Base-by-base conservation (phyloP, 441 rosid species). In the Erodium chrysanthum region DNA sequence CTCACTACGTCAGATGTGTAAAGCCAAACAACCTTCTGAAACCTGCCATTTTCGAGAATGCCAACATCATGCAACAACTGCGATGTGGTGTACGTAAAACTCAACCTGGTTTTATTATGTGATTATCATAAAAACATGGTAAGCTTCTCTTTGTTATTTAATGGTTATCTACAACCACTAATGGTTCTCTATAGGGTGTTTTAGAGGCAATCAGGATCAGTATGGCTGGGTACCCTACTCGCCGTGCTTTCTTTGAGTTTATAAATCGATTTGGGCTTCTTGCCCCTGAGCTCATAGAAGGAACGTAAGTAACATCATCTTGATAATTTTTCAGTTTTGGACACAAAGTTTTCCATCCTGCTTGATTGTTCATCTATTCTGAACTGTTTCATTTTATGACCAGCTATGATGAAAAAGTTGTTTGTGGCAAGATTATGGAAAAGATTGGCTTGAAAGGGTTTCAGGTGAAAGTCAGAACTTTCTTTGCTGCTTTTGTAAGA, bases 1-100 rank as follows among this genome's bases (percentile, higher is more conserved):
- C 97, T 50, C 90, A 89, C 82, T 94, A 89, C 79, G 86, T 91
- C 70, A 85, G 99, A 86, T 95, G 99, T 73, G 88, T 95, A 70
- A 95, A 95, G 87, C 97, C 97, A 72, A 95, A 95, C 72, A 81
- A 77, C 78, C 74, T 77, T 20, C 73, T 90, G 71, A 78, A 84
- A 73, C 96, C 99, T 73, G 72, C 77, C 68, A 68, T 87, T 72
- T 87, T 91, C 79, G 85, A 94, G 68, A 88, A 82, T 65, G 42
- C 56, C 63, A 84, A 76, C 78, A 89, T 91, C 74, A 74, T 88
- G 83, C 99, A 90, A 76, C 97, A 95, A 31, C 72, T 95, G 77
- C 91, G 96, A 59, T 91, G 91, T 70, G 96, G 97, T 73, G 99
- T 90, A 74, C 87, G 97, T 79, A 71, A 68, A 70, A 61, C 70